Evolutionary conservation across 2,329 filamentous ascomycete genomes (phyloP), one percentile per base, ranked within the genome.

Genomic region (Cladobotryum protrusum): DNA sequence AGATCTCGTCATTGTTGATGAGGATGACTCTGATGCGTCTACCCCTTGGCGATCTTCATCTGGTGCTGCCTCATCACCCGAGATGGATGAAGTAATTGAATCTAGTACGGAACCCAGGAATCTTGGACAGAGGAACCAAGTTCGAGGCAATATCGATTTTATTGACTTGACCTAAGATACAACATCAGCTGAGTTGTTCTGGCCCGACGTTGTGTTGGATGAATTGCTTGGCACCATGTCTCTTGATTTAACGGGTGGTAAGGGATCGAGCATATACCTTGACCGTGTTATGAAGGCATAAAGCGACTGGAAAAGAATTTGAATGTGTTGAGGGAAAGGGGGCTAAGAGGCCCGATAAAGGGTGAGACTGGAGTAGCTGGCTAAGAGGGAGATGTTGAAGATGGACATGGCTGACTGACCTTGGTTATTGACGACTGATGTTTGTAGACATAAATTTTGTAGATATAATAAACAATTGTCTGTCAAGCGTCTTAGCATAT

Each of bases 1-100:
- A 2, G 52, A 64, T 19, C 33, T 60, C 2, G 36, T 67, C 11
- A 52, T 60, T 4, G 42, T 65, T 5, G 59, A 63, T 13, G 56
- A 61, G 7, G 57, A 57, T 6, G 56, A 60, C 9, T 58, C 57
- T 9, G 59, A 62, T 19, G 5, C 34, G 15, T 54, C 54, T 3
- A 32, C 24, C n/a, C 37, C 32, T 20, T 29, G 43, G 15, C 44
- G 20, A 19, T 50, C 52, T 3, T 40, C 47, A 2, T 54, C 50
- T 12, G 48, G 51, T 11, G 20, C 49, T 7, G 42, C 43, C n/a
- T 35, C 19, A n/a, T 59, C 58, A 2, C 59, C 60, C 0, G 55
- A 56, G 2, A 62, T 63, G 56, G 60, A 58, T 15, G 62, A 65
- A n/a, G 54, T 33, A 24, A 33, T 43, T 5, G 41, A 33, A 29